phyloP scores from a whole-genome alignment of 345 rosid species.

The Melastoma malabathricum region DNA sequence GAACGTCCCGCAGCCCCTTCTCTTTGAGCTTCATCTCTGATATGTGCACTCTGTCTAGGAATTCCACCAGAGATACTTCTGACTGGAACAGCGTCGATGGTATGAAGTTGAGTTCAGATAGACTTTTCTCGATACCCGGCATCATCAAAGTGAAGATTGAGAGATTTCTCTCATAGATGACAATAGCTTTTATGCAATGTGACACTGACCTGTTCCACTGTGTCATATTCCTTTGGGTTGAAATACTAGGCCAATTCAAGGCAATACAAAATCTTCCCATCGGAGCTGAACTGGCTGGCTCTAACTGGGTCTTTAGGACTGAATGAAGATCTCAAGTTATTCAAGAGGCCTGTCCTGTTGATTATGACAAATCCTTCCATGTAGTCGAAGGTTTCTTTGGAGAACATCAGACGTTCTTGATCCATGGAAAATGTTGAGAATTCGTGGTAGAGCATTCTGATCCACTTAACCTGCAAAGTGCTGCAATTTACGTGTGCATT shows the following conservation, averaged over 20 bases:
- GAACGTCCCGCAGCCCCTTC: slow-evolving; percentile 84
- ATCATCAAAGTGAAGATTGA: not conserved
- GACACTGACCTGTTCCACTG: slow-evolving; percentile 35
- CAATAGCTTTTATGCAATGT: not conserved
- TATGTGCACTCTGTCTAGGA: slow-evolving; percentile 76
- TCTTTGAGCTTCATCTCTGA: slow-evolving; percentile 55
- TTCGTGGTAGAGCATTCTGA: slow-evolving; percentile 72
- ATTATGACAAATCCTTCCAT: slow-evolving; percentile 79
- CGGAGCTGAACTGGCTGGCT: slow-evolving; percentile 62
- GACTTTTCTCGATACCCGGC: slow-evolving; percentile 43
- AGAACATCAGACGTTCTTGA: slow-evolving; percentile 69
- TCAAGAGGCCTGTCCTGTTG: slow-evolving; percentile 63
- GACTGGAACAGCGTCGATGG: slow-evolving; percentile 59
- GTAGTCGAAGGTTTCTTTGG: slow-evolving; percentile 54
- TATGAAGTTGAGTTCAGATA: slow-evolving; percentile 54
- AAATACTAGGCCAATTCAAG: slow-evolving; percentile 75
- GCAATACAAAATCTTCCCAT: slow-evolving; percentile 74
- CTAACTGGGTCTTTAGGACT: slow-evolving; percentile 48
- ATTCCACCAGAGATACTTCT: slow-evolving; percentile 59
- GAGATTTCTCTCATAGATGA: slow-evolving; percentile 5
- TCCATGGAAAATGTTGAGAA: slow-evolving; percentile 64
- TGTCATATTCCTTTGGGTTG: slow-evolving; percentile 33
- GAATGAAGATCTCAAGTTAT: slow-evolving; percentile 81
- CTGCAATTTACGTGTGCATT: not conserved
- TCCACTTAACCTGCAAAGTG: slow-evolving; percentile 74